Percentiles rank a stretch among this genome's conserved stretches.
These are phyloP conservation scores for Ogataea trehalophila DNA, from an alignment of 805 yeast species.

Conservation along the genomic window DNA sequence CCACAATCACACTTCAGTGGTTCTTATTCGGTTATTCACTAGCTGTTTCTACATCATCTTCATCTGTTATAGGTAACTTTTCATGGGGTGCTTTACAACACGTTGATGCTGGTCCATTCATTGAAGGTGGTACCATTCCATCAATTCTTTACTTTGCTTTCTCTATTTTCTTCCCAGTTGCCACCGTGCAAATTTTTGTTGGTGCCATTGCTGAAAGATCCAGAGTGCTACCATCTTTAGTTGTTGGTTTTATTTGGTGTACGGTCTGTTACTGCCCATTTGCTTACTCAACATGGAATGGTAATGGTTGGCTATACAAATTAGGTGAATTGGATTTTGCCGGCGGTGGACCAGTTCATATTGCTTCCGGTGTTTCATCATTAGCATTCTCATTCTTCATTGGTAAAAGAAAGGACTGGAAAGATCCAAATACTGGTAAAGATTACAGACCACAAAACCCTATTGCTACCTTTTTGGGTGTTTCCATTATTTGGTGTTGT, in stretches of 20 bases:
- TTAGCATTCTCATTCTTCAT: conserved; percentile 37
- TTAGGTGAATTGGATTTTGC: conserved; percentile 45
- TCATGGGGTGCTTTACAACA: conserved; percentile 35
- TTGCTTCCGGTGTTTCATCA: conserved; percentile 40
- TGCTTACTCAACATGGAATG: conserved; percentile 45
- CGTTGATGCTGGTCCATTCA: conserved; percentile 35
- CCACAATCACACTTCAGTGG: conserved; percentile 37
- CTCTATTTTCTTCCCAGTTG: conserved; percentile 42
- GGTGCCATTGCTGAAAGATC: conserved; percentile 44
- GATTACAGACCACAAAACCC: conserved; percentile 34
- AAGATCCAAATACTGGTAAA: conserved; percentile 25
- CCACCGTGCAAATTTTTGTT: conserved; percentile 44
- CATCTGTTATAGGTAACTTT: conserved; percentile 33
- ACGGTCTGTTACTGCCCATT: conserved; percentile 42
- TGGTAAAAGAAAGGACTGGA: conserved; percentile 37
- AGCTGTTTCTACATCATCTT: conserved; percentile 33
- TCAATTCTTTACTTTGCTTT: conserved; percentile 41
- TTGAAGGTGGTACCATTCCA: conserved; percentile 45
- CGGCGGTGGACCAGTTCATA: conserved; percentile 48
- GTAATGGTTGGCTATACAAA: conserved; percentile 39
- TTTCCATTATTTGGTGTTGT: conserved; percentile 43
- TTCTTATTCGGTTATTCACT: conserved; percentile 42
- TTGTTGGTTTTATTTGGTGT: conserved; percentile 37
- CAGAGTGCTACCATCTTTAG: conserved; percentile 35
- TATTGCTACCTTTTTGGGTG: conserved; percentile 38